These are phyloP conservation scores for Cnidoscolus chayamansa DNA, from an alignment of 441 rosid species.

Conservation along the genomic window DNA sequence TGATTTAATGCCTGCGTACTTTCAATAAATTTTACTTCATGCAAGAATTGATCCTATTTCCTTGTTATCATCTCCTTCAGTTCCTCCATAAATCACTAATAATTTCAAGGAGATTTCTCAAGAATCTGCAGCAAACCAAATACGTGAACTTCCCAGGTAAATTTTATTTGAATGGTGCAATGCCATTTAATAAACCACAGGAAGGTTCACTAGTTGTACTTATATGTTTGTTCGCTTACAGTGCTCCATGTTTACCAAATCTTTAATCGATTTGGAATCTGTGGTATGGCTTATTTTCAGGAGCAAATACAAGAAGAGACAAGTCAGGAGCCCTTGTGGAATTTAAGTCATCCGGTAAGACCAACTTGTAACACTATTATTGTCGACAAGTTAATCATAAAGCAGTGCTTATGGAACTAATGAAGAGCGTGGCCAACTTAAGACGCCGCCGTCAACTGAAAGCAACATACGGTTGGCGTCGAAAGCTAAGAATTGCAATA, in stretches of 20 bases:
- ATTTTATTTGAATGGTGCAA: background rate
- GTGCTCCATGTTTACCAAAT: background rate
- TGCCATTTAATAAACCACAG: background rate
- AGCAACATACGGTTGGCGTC: background rate
- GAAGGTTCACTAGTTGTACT: background rate
- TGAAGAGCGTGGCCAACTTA: background rate
- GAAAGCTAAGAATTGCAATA: slow-evolving; percentile 15
- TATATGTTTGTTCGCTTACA: too few relatives aligned
- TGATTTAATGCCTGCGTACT: background rate
- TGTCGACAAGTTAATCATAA: background rate
- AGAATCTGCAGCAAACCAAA: background rate
- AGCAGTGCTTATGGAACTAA: background rate
- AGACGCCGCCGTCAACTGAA: slow-evolving; percentile 12
- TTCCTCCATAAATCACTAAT: background rate
- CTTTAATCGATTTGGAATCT: background rate
- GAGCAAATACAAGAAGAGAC: background rate
- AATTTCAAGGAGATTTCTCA: background rate
- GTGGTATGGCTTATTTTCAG: background rate
- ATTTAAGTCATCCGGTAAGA: background rate
- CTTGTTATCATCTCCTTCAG: background rate
- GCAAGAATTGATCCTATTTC: background rate
- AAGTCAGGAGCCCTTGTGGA: background rate
- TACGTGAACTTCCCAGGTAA: background rate
- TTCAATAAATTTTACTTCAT: background rate
- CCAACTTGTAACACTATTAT: background rate